These are phyloP conservation scores for Przewalskia tangutica DNA, from an alignment of 257 asterid genomes.

Conservation along the genomic window DNA sequence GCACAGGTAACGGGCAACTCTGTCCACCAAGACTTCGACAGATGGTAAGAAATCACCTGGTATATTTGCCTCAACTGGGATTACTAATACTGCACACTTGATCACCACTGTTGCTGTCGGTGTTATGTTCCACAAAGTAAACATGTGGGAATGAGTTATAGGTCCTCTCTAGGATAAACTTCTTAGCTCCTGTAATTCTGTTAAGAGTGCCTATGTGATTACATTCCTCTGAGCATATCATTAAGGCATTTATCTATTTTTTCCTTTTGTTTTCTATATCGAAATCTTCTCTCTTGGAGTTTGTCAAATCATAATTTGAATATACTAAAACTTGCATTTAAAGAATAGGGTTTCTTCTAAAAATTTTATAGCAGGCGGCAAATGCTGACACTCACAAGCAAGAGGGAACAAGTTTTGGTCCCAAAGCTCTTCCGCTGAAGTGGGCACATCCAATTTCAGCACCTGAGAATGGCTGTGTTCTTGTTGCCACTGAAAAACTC, in stretches of 20 bases:
- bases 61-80: background rate
- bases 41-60: background rate
- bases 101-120: background rate
- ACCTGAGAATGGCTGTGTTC: slow-evolving; percentile 94
- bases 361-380: slow-evolving; percentile 41
- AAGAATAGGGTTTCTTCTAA: slow-evolving; percentile 2
- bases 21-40: background rate
- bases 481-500: slow-evolving; percentile 84
- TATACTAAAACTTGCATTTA: background rate
- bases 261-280: background rate
- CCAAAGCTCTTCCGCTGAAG: slow-evolving; percentile 56
- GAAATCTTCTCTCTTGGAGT: background rate
- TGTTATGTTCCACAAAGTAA: background rate
- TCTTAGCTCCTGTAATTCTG: background rate
- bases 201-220: background rate
- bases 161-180: background rate
- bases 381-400: slow-evolving; percentile 27
- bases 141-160: background rate
- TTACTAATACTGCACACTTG: background rate
- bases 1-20: background rate
- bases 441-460: slow-evolving; percentile 98
- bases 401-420: slow-evolving; percentile 22
- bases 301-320: background rate
- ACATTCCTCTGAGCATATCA: background rate
- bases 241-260: background rate